Evolutionary conservation across 805 yeast genomes (phyloP), one percentile per base, ranked within the genome.

Genomic region (Torulaspora microellipsoides): DNA sequence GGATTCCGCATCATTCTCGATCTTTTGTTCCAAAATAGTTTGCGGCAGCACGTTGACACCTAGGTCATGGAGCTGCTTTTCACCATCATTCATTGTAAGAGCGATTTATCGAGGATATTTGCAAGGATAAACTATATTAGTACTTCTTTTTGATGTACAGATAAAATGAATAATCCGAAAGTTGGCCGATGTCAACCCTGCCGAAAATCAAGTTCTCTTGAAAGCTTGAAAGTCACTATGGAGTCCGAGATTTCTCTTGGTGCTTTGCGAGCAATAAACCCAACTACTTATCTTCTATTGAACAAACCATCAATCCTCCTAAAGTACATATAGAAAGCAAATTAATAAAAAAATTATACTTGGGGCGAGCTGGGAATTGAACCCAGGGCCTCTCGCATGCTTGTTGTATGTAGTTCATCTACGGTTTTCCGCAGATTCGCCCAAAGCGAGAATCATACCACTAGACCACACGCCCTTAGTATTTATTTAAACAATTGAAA

Each of bases 41-140:
- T 93, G 98, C 54, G 85, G 89, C 46, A 88, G 80, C 3, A 87
- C 68, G 54, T 71, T 71, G 25, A 85, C 80, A 1, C 78, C 81
- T 15, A 77, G 53, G 2, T 66, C 58, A 15, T 42, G 44, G 3
- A 47, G 35, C 10, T 33, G 34, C 9, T 32, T 27, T 12, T 38
- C 44, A 12, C 34, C 29, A 15, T 31, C 43, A 28, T 44, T 40
- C 48, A 47, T 47, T 31, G 25, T 20, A 20, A 20, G 25, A 4
- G 2, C 25, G 25, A 5, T 20, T 20, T 20, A 5, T 20, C 8
- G 6, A 5, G 25, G 25, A 20, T 20, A 6, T 20, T 6, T 4
- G 25, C 25, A 20, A 20, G 25, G 6, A 6, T 20, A 7, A 20
- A 20, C 8, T 20, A 4, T 20, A 20, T 6, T 20, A 20, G 7